Percentiles rank a stretch among this genome's conserved stretches.
These are phyloP conservation scores for Microstegium vimineum DNA, from an alignment of 176 grass and related monocot species.

Conservation along the genomic window DNA sequence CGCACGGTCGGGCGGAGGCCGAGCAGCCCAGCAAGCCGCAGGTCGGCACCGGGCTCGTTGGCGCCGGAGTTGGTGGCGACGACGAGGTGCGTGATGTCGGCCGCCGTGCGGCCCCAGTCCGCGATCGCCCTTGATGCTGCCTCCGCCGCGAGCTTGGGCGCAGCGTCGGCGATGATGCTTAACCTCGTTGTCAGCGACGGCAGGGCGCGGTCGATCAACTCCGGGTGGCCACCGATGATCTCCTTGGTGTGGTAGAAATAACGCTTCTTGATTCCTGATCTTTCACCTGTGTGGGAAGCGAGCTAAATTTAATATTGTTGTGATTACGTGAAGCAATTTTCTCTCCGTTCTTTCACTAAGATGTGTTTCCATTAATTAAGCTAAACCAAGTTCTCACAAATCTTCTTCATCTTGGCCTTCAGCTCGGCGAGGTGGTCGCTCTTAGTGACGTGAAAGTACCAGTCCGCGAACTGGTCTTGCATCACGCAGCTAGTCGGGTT, in stretches of 20 bases:
- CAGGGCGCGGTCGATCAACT: background rate
- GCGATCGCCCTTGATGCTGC: conserved; percentile 35
- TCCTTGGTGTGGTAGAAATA: conserved; percentile 32
- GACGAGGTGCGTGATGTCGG: conserved; percentile 45
- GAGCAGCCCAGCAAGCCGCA: conserved; percentile 25
- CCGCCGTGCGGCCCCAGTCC: conserved; percentile 37
- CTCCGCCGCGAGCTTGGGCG: conserved; percentile 14
- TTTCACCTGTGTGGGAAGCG: background rate
- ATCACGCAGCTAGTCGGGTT: conserved; percentile 33
- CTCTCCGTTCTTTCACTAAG: no score
- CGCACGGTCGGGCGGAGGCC: conserved; percentile 22
- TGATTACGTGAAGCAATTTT: no score
- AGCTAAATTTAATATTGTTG: background rate
- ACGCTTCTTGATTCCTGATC: conserved; percentile 22
- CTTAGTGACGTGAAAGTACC: conserved; percentile 59
- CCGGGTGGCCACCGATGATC: conserved; percentile 9
- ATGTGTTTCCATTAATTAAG: background rate
- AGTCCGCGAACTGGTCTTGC: conserved; percentile 51
- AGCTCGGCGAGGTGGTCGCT: conserved; percentile 56
- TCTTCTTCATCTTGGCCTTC: conserved; percentile 60
- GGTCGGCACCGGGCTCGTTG: conserved; percentile 28
- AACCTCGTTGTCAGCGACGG: conserved; percentile 26
- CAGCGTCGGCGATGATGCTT: conserved; percentile 9
- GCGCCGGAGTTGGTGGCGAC: conserved; percentile 31
- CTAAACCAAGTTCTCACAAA: conserved; percentile 32